Percentiles rank a stretch among this genome's conserved stretches.
phyloP scores from a whole-genome alignment of 257 asterid genomes.

The Solanum tacnaense region DNA sequence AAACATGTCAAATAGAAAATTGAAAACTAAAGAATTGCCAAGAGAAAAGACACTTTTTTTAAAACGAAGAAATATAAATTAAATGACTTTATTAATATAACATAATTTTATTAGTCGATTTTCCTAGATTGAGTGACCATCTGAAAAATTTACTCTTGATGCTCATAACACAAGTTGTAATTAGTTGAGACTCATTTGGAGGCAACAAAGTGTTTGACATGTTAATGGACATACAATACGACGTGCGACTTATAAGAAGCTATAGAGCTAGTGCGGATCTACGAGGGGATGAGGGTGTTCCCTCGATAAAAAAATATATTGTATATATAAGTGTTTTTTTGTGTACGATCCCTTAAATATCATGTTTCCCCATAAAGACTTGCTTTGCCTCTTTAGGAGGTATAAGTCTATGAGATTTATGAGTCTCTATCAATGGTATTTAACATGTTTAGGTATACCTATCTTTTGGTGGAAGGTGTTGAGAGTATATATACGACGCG shows the following conservation, averaged over 20 bases:
- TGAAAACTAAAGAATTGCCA: too few species aligned
- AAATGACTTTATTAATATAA: too few species aligned
- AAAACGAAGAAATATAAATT: too few species aligned
- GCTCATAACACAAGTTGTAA: background rate
- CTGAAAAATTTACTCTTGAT: too few species aligned
- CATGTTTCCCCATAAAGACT: background rate
- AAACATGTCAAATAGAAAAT: too few species aligned
- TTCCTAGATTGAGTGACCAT: background rate
- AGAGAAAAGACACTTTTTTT: too few species aligned
- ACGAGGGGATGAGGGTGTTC: background rate
- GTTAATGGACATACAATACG: too few species aligned
- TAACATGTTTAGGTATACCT: background rate
- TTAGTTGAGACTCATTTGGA: background rate
- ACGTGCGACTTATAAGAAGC: background rate
- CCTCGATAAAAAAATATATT: too few species aligned
- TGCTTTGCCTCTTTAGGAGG: background rate
- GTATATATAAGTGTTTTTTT: too few species aligned
- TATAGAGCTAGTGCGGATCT: background rate
- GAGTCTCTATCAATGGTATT: background rate
- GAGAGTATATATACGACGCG: background rate
- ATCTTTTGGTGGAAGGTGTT: background rate
- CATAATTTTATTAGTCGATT: too few species aligned
- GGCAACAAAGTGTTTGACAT: background rate
- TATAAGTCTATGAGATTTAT: background rate
- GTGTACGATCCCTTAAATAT: background rate